phyloP scores from a whole-genome alignment of 768 basidiomycete genomes.

The Filobasidium floriforme region DNA sequence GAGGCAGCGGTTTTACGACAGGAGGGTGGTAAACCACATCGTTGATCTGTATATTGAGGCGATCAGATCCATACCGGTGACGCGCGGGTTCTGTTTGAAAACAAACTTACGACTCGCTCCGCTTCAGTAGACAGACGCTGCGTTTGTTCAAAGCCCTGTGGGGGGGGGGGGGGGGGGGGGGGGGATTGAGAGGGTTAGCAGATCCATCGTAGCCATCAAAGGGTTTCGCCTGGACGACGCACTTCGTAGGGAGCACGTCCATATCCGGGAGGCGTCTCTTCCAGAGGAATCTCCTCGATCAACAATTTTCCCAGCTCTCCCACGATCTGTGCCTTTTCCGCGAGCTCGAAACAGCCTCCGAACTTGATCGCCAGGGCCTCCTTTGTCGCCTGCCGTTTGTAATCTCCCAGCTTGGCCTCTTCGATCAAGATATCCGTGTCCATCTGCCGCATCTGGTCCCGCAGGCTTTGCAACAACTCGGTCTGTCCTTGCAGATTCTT shows the following conservation, averaged over 20 bases:
- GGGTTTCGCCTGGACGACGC: background rate
- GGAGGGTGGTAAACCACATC: conserved; percentile 19
- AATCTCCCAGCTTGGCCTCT: conserved; percentile 72
- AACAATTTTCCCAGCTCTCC: conserved; percentile 53
- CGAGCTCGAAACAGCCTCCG: conserved; percentile 73
- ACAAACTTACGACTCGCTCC: conserved; percentile 2
- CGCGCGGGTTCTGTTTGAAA: background rate
- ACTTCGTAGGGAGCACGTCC: conserved; percentile 61
- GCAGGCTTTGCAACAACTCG: conserved; percentile 60
- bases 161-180: background rate
- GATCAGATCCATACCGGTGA: background rate
- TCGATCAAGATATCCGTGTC: conserved; percentile 77
- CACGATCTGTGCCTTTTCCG: conserved; percentile 66
- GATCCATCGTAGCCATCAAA: no score
- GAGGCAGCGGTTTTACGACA: conserved; percentile 17
- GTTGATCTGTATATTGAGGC: conserved; percentile 1
- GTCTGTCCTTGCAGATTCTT: conserved; percentile 71
- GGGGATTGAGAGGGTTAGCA: no score
- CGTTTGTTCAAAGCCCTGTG: conserved; percentile 6
- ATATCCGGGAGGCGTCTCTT: conserved; percentile 70
- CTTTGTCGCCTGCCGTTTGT: conserved; percentile 63
- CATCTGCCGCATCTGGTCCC: conserved; percentile 63
- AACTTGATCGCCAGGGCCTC: conserved; percentile 77
- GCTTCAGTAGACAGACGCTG: conserved; percentile 2
- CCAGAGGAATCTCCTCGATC: conserved; percentile 68